Conservation (phyloP, 2,329 filamentous ascomycete species). For the Endoconidiophora laricicola region DNA sequence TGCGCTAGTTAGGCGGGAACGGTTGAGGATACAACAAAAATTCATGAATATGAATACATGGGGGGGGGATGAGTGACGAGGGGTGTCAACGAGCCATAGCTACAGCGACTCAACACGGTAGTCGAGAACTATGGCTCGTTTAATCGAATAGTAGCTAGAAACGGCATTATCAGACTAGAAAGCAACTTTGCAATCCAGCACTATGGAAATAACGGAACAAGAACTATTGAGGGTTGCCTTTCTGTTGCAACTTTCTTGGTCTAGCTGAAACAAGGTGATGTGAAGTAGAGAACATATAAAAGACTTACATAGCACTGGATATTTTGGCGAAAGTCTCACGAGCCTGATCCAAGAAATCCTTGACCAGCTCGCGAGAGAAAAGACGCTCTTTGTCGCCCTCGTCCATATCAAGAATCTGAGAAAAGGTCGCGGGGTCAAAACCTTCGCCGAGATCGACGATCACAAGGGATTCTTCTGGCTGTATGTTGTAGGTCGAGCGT, state of each 20-base stretch:
- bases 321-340: constrained; percentile 74
- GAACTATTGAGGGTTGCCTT: neutral
- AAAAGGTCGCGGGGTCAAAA: constrained; percentile 68
- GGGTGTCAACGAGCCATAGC: too few species aligned
- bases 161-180: too few species aligned
- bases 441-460: constrained; percentile 48
- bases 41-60: too few species aligned
- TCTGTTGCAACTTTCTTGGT: too few species aligned
- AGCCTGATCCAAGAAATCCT: constrained; percentile 85
- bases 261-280: neutral
- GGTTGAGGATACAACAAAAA: too few species aligned
- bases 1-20: neutral
- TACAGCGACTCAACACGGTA: too few species aligned
- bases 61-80: too few species aligned
- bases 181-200: too few species aligned
- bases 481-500: neutral
- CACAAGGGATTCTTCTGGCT: constrained; percentile 30
- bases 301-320: constrained; percentile 62
- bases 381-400: constrained; percentile 72
- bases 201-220: too few species aligned
- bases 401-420: constrained; percentile 97
- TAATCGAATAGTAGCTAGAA: too few species aligned
- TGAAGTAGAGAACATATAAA: neutral
- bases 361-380: constrained; percentile 78
- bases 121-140: too few species aligned